Evolutionary conservation across 768 basidiomycete species (phyloP), one percentile per base, ranked within the genome.

Genomic region (Tricholoma terreum): DNA sequence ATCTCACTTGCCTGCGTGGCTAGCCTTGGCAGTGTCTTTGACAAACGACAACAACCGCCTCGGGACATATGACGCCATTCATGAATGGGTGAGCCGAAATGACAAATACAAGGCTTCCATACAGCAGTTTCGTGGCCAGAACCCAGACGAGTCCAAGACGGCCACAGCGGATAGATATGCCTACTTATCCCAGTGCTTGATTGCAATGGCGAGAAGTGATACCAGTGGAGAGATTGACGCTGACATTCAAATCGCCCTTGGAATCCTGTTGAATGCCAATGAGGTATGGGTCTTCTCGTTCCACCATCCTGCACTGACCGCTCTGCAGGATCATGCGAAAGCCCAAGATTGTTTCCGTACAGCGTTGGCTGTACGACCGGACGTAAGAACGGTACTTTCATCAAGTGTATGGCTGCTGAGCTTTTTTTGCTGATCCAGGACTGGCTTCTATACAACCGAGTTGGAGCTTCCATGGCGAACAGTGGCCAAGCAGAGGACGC

Each of bases 381-480:
- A 94, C 54, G 95, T 97, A 67, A 55, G 78, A 66, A 53, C 5
- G 38, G 17, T 30, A 38, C 48, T 36, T 53, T 45, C 40, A 19
- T 53, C 33, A 30, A 15, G 30, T 34, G 11, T 55, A 31, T 38
- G n/a, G 34, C 60, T 61, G 46, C 59, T 52, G 14, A 38, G 50
- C 21, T 24, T 57, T 33, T 34, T 55, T 43, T 34, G 22, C 27
- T 54, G 10, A 12, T 15, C 30, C 50, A 95, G 92, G 94, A 98
- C 67, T 96, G 90, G 87, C 75, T 92, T 36, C 73, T 98, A 57
- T 96, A 91, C 73, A 98, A 98, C 67, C 84, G 95, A 14, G 89
- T 96, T 40, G 95, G 95, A 12, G 95, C 95, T 14, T 95, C 93
- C 5, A 85, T 94, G 75, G 95, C 95, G 22, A 98, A 97, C 71